Evolutionary conservation across 768 basidiomycete genomes (phyloP), one percentile per base, ranked within the genome.

Genomic region (Hygrocybe punicea): DNA sequence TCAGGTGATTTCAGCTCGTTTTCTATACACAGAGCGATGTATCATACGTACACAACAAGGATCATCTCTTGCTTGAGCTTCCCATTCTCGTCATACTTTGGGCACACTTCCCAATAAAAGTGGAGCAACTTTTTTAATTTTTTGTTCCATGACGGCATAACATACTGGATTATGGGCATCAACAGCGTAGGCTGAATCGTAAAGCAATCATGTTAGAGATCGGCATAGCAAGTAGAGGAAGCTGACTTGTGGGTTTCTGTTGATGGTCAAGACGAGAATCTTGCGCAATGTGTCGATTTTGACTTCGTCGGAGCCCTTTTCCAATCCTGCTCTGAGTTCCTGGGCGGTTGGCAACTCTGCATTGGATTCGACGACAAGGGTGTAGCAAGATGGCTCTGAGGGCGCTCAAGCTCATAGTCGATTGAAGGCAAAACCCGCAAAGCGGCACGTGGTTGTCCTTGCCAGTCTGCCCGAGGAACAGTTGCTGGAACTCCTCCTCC

Each of bases 11-110:
- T 61, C 57, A 53, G 60, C 17, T 6, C 57, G 35, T 63, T 49
- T 36, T 42, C 50, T 51, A 24, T 16, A 49, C 33, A 35, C 19
- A 46, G 16, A 51, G 33, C 45, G 46, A 6, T 13, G 39, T 58
- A 52, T 2, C 17, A 51, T 16, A 84, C 92, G 70, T 71, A 95
- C 93, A 95, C 94, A 33, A 98, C 96, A 52, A 98, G 83, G 68
- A 98, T 98, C 96, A 98, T 98, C 78, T 99, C 96, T 75, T 98
- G 97, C 81, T 96, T 98, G 63, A 98, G 75, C 76, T 98, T 98
- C 50, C 96, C 96, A 62, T 84, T 87, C 66, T 98, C 96, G 65
- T 98, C 96, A 60, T 95, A 87, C 72, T 98, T 98, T 8, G 96
- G 96, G 74, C 95, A 98, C 19, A 98, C 89, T 76, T 98, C 92